Percentiles rank a stretch among this genome's conserved stretches.
Evolutionary conservation across 345 rosid species (phyloP).

Genomic region (Toxicodendron radicans): DNA sequence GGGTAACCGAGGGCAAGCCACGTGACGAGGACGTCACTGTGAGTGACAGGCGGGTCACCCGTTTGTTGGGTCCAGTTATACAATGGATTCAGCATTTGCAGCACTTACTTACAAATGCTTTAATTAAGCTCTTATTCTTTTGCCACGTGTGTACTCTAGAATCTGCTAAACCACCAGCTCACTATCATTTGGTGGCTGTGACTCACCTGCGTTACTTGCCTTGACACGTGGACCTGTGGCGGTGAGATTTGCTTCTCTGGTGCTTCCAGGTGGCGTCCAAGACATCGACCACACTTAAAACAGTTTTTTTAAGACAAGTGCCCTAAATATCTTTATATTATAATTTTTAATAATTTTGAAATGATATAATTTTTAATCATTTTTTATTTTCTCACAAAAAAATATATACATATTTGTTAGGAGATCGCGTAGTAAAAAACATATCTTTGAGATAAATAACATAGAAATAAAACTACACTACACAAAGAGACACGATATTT

Average conservation of each 20-base stretch:
- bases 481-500: too few relatives aligned
- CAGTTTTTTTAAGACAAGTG: too few relatives aligned
- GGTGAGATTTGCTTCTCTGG: not conserved
- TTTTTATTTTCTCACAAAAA: too few relatives aligned
- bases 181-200: conserved; percentile 16
- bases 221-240: not conserved
- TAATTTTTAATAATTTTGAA: too few relatives aligned
- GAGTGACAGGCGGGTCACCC: not conserved
- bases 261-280: conserved; percentile 17
- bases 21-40: conserved; percentile 38
- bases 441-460: too few relatives aligned
- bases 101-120: not conserved
- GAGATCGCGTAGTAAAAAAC: too few relatives aligned
- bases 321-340: too few relatives aligned
- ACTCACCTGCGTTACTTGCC: not conserved
- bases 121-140: conserved; percentile 11
- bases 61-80: not conserved
- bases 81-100: not conserved
- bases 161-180: conserved; percentile 21
- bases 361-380: too few relatives aligned
- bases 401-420: too few relatives aligned
- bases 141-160: conserved; percentile 19
- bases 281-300: too few relatives aligned
- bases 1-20: conserved; percentile 29
- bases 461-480: too few relatives aligned